Base-by-base conservation (phyloP, 2,329 filamentous ascomycete genomes). In the Tolypocladium pustulatum region DNA sequence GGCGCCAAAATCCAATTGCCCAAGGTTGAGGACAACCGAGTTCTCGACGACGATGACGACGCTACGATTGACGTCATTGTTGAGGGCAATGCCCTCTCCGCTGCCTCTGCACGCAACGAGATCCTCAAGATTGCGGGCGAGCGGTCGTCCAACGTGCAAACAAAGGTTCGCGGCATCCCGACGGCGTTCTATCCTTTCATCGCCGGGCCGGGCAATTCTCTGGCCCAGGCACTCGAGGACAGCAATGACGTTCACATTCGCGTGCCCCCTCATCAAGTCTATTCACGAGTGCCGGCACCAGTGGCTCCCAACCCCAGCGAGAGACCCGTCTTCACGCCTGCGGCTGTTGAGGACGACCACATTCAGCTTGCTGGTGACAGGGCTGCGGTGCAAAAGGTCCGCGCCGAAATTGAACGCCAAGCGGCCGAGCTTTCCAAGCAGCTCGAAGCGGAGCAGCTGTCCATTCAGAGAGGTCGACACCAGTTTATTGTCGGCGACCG, bases 181-280 rank as follows among this genome's bases (percentile, higher is more conserved):
- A 84, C 91, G 32, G 91, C 96, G 71, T 95, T 94, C 73, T 99
- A 94, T 75, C 93, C 93, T 57, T 99, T 99, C 78, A 87, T 99
- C 72, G 88, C 91, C 30, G 91, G 91, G 55, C 84, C 87, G 12
- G 83, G 88, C 70, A 90, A 91, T 69, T 78, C 82, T 54, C 77
- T 84, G 56, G 75, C 90, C 58, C 80, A 83, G 63, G 81, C 82
- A 41, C 79, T 96, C 57, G 88, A 93, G 72, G 87, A 93, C 71
- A 83, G 83, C 61, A 88, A 87, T 62, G 89, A 90, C 61, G 80
- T 96, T 40, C 87, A 89, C 69, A 81, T 99, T 62, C 84, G 89
- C 59, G 87, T 99, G 54, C 94, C 94, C 51, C 81, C 88, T 56
- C 89, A 95, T 72, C 84, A 90, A 71, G 87, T 83, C 15, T 92